Percentiles rank a stretch among this genome's conserved stretches.
These are phyloP conservation scores for Candida awuae DNA, from an alignment of 805 yeast species.

Conservation along the genomic window DNA sequence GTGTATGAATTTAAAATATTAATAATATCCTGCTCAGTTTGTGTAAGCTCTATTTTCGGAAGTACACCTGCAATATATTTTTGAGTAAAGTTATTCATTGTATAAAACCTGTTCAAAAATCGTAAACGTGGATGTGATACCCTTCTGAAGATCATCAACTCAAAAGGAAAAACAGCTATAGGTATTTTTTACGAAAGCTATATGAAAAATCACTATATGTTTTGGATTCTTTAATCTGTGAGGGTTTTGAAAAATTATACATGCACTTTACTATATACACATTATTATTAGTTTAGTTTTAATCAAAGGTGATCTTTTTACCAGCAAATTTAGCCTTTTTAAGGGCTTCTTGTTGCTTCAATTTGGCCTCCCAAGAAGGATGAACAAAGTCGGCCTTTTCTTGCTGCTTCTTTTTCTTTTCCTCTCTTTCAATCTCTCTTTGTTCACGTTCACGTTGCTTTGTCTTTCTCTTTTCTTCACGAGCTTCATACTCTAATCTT, in stretches of 20 bases:
- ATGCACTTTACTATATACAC: no score
- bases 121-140: background rate
- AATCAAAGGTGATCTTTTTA: constrained; percentile 74
- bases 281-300: no score
- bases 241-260: no score
- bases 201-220: no score
- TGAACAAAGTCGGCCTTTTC: constrained; percentile 37
- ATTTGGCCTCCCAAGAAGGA: constrained; percentile 98
- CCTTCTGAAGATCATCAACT: background rate
- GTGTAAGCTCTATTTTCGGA: constrained; percentile 17
- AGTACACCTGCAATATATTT: constrained; percentile 3
- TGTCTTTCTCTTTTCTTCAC: constrained; percentile 58
- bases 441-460: constrained; percentile 30
- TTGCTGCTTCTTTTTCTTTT: constrained; percentile 12
- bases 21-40: constrained; percentile 21
- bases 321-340: constrained; percentile 69
- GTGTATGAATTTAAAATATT: constrained; percentile 23
- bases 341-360: constrained; percentile 56
- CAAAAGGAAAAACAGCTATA: no score
- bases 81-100: background rate
- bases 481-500: constrained; percentile 61
- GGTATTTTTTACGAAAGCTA: no score
- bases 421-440: constrained; percentile 11
- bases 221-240: no score
- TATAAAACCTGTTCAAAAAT: background rate